Evolutionary conservation across 148 eudicot genomes (phyloP).

Genomic region (Tetragonia tetragonoides): DNA sequence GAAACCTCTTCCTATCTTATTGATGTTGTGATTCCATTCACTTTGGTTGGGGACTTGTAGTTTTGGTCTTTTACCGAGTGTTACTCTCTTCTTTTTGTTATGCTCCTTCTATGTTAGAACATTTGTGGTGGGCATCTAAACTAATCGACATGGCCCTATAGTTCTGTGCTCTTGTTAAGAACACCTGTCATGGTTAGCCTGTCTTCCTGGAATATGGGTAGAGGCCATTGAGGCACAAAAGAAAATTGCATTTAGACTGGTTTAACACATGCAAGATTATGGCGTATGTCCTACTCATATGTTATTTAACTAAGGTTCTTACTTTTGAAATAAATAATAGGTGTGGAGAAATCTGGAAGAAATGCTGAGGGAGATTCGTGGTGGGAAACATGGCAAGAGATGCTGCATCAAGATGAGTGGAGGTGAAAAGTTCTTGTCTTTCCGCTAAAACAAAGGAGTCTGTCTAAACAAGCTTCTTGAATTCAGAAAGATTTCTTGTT

Average conservation of each 20-base stretch:
- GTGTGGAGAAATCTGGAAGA: slow-evolving; percentile 94
- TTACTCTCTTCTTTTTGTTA: too few species aligned
- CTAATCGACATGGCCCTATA: too few species aligned
- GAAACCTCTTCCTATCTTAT: neutral
- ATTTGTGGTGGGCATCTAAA: neutral
- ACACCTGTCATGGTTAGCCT: too few species aligned
- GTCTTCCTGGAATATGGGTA: neutral
- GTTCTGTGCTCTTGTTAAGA: neutral
- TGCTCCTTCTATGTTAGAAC: neutral
- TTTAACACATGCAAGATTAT: neutral
- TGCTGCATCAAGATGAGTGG: slow-evolving; percentile 99
- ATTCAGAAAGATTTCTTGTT: too few species aligned
- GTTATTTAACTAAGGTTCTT: neutral
- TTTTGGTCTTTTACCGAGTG: too few species aligned
- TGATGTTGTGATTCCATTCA: neutral
- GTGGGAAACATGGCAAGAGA: slow-evolving; percentile 99
- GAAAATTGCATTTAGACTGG: neutral
- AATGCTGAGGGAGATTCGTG: slow-evolving; percentile 97
- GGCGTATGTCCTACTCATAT: neutral
- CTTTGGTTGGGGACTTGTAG: neutral
- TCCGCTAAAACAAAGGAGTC: neutral
- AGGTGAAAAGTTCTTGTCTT: slow-evolving; percentile 44
- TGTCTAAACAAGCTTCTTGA: neutral
- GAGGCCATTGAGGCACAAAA: neutral
- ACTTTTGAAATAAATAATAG: slow-evolving; percentile 29